These are phyloP conservation scores for Suillus ampliporus DNA, from an alignment of 768 basidiomycete species.

Conservation along the genomic window DNA sequence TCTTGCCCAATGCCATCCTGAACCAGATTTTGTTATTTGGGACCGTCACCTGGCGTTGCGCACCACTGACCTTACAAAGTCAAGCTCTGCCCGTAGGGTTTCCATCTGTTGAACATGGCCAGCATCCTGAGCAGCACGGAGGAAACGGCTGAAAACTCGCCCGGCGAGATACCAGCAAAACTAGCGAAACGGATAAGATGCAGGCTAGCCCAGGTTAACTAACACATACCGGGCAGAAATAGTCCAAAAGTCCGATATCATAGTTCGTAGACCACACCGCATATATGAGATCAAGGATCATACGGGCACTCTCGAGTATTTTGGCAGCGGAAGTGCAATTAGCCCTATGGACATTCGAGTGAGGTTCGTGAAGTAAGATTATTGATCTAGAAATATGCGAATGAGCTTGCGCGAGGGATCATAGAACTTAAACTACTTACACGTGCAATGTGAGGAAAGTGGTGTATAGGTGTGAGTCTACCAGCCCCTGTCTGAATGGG, in stretches of 20 bases:
- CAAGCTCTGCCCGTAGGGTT: slow-evolving; percentile 65
- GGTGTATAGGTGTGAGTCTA: slow-evolving; percentile 64
- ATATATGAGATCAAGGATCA: slow-evolving; percentile 71
- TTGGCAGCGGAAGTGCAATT: slow-evolving; percentile 74
- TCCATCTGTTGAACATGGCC: slow-evolving; percentile 61
- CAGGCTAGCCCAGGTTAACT: not conserved
- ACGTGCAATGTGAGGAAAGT: slow-evolving; percentile 37
- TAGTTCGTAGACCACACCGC: slow-evolving; percentile 71
- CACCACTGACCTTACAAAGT: slow-evolving; percentile 64
- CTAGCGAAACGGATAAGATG: slow-evolving; percentile 35
- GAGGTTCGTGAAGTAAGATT: slow-evolving; percentile 78
- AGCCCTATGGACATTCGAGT: slow-evolving; percentile 61
- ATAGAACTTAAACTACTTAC: slow-evolving; percentile 27
- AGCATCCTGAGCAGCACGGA: slow-evolving; percentile 65
- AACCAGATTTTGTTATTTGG: slow-evolving; percentile 4
- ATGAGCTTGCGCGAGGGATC: slow-evolving; percentile 33
- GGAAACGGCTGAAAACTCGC: slow-evolving; percentile 67
- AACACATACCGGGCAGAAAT: slow-evolving; percentile 65
- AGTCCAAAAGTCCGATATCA: slow-evolving; percentile 71
- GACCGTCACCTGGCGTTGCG: not conserved
- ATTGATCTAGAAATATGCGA: slow-evolving; percentile 51
- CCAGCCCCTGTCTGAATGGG: slow-evolving; percentile 55
- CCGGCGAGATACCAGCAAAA: slow-evolving; percentile 76
- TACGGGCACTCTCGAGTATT: slow-evolving; percentile 68
- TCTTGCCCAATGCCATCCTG: slow-evolving; percentile 62